These are phyloP conservation scores for Baeospora myosura DNA, from an alignment of 1,284 basidiomycete species.

Conservation along the genomic window DNA sequence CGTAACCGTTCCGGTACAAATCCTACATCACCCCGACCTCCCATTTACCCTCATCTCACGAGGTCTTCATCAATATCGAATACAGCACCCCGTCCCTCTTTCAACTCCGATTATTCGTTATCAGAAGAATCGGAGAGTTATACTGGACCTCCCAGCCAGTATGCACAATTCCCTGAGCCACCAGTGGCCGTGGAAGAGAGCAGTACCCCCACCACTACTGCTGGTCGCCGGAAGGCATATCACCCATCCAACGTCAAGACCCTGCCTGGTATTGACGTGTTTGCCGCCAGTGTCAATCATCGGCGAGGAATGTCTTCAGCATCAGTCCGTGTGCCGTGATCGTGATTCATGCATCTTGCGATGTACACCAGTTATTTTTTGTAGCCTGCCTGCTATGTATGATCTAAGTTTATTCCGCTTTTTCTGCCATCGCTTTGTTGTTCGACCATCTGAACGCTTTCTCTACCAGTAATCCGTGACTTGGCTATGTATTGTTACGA, in stretches of 20 bases:
- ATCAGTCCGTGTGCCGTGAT: conserved; percentile 42
- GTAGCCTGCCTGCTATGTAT: conserved; percentile 1
- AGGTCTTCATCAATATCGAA: conserved; percentile 45
- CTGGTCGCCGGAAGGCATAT: conserved; percentile 55
- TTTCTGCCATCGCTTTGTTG: conserved; percentile 12
- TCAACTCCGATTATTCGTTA: too few relatives aligned
- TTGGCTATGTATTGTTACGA: conserved; percentile 8
- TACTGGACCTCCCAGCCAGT: conserved; percentile 59
- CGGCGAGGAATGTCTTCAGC: conserved; percentile 57
- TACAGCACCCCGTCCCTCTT: conserved; percentile 33
- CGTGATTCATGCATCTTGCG: too few relatives aligned
- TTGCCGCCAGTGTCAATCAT: conserved; percentile 38
- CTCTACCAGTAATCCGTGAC: conserved; percentile 1
- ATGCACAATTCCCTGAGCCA: conserved; percentile 65
- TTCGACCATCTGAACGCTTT: conserved; percentile 3
- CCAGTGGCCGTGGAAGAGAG: conserved; percentile 33
- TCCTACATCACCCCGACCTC: conserved; percentile 36
- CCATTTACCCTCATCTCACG: conserved; percentile 34
- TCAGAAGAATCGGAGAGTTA: conserved; percentile 43
- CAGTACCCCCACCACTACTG: conserved; percentile 31
- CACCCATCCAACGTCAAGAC: conserved; percentile 53
- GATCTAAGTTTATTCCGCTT: neutral
- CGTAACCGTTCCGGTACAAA: conserved; percentile 65
- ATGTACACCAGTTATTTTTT: too few relatives aligned
- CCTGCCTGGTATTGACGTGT: conserved; percentile 36